Evolutionary conservation across 495 filamentous ascomycete species (phyloP), one percentile per base, ranked within the genome.

Genomic region (Stereocaulon alpinum): DNA sequence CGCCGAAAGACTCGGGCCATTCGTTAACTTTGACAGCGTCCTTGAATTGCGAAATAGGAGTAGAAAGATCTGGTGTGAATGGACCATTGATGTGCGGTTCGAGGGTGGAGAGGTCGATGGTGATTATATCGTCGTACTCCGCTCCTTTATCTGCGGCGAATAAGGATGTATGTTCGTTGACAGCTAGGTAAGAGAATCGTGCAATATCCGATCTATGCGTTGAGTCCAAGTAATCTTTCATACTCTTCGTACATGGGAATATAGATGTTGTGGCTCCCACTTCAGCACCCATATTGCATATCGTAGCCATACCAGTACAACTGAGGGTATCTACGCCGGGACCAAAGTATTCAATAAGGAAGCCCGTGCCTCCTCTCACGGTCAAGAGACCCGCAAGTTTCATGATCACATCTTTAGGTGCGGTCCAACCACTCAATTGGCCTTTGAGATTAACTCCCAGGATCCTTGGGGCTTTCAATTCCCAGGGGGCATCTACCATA

Each of bases 21-120:
- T 87, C 73, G 70, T 96, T 86, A 67, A 85, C 77, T 68, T 86
- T 78, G 6, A 94, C 90, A 1, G 86, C 85, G 49, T 89, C 79
- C 64, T 87, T 85, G 69, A 98, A 98, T 64, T 83, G 74, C 32
- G 91, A 96, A 37, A 98, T 70, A 4, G 93, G 93, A 0, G 89
- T 95, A 2, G 93, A 94, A 45, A 96, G 75, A 68, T 98, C 93
- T 3, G 93, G 93, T 0, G 93, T 98, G 72, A 95, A 94, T 34
- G 93, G 93, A 6, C 93, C 93, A 73, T 98, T 98, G 75, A 98
- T 88, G 72, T 96, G 93, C 4, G 93, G 93, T 73, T 98, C 93
- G 17, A 98, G 81, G 58, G 80, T 80, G 11, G 88, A 92, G 42
- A 98, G 79, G 74, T 97, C 80, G 68, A 98, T 95, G n/a, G 84